Conservation (phyloP, 257 asterid genomes). For the Lycium barbarum region DNA sequence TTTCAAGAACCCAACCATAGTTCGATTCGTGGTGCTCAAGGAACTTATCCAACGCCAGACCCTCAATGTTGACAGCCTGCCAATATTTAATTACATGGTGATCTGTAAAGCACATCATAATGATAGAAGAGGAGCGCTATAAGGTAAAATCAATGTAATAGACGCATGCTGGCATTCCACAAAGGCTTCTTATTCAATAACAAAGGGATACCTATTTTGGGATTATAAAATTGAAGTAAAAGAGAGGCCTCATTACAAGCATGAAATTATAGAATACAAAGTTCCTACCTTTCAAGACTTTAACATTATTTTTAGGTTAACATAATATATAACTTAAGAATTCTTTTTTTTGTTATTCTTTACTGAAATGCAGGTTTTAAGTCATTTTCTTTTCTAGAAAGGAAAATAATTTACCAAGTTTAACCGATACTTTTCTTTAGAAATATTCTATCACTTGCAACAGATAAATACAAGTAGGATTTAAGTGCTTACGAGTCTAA, state of each 20-base stretch:
- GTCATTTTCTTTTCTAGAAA: conserved; percentile 15
- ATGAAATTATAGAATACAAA: neutral
- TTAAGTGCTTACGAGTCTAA: neutral
- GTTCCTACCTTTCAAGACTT: neutral
- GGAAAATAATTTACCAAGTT: neutral
- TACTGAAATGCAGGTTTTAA: neutral
- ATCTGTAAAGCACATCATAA: neutral
- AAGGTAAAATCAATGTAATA: neutral
- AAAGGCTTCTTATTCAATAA: neutral
- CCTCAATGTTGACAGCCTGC: conserved; percentile 84
- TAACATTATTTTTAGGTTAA: neutral
- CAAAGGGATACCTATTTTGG: neutral
- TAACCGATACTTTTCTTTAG: neutral
- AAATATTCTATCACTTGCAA: neutral
- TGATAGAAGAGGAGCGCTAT: neutral
- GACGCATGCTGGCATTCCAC: neutral
- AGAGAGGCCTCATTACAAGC: neutral
- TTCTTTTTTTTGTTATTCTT: neutral
- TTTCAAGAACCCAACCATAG: conserved; percentile 73
- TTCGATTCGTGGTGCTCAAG: conserved; percentile 68
- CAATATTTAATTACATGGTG: conserved; percentile 17
- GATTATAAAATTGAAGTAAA: conserved; percentile 1
- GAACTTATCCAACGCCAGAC: conserved; percentile 76
- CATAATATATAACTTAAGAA: neutral
- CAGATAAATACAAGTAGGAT: conserved; percentile 6